Conservation (phyloP, 2,329 filamentous ascomycete genomes). For the Hortaea sp. region DNA sequence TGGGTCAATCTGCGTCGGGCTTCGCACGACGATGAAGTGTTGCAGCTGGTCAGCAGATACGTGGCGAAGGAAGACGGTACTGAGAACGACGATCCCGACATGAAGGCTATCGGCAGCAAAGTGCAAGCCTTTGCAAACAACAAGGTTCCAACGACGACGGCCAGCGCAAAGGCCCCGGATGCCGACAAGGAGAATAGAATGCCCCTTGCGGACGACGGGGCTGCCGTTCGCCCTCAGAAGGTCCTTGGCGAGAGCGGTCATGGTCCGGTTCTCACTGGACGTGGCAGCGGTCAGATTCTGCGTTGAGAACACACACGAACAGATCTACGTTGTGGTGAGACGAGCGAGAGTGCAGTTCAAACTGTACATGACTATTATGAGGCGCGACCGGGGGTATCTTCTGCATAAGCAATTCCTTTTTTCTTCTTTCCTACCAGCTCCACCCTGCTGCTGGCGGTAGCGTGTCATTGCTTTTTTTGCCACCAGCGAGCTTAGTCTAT, state of each 20-base stretch:
- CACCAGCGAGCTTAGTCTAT: too few relatives aligned
- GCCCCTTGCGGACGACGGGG: too few relatives aligned
- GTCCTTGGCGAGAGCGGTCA: constrained; percentile 10
- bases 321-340: too few relatives aligned
- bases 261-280: constrained; percentile 7
- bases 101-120: constrained; percentile 20
- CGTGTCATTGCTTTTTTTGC: too few relatives aligned
- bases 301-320: not conserved
- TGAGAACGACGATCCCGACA: constrained; percentile 15
- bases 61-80: constrained; percentile 14
- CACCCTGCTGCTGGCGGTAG: too few relatives aligned
- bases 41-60: constrained; percentile 11
- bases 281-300: not conserved
- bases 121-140: constrained; percentile 21
- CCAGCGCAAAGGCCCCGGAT: too few relatives aligned
- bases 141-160: not conserved
- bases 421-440: too few relatives aligned
- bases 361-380: too few relatives aligned
- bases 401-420: too few relatives aligned
- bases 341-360: too few relatives aligned
- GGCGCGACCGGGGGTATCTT: too few relatives aligned
- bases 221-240: not conserved
- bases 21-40: constrained; percentile 30
- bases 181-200: too few relatives aligned
- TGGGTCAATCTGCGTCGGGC: constrained; percentile 25